A percentile compares a stretch with the other conserved stretches of the same genome.
Conservation (phyloP, 2,329 filamentous ascomycete genomes). For the Aspergillus sp. region DNA sequence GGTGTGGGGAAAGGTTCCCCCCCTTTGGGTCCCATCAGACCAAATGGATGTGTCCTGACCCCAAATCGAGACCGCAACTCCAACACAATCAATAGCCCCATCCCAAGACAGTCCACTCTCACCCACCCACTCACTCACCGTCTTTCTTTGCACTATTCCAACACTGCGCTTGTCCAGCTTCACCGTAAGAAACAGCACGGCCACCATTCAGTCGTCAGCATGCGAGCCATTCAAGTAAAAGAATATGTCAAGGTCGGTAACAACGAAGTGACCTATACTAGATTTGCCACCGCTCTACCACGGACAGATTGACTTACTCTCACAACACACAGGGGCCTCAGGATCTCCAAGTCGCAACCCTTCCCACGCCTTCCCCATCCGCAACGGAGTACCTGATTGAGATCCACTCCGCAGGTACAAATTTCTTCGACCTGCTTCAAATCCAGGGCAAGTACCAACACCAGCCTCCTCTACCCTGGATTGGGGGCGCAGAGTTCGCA, state of each 20-base stretch:
- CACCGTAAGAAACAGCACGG: background rate
- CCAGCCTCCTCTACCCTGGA: conserved; percentile 85
- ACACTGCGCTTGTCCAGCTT: background rate
- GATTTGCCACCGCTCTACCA: background rate
- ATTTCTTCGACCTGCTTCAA: conserved; percentile 97
- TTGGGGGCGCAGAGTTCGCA: conserved; percentile 83
- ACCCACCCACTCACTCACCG: too few species aligned
- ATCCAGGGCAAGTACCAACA: conserved; percentile 95
- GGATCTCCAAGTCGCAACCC: conserved; percentile 72
- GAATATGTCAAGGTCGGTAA: conserved; percentile 70
- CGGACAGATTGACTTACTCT: conserved; percentile 3
- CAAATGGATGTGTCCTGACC: too few species aligned
- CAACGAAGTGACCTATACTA: background rate
- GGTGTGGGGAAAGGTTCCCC: conserved; percentile 11
- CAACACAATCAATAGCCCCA: too few species aligned
- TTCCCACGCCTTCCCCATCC: conserved; percentile 73
- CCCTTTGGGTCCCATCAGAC: background rate
- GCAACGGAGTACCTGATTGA: conserved; percentile 80
- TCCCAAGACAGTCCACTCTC: too few species aligned
- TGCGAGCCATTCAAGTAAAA: conserved; percentile 74
- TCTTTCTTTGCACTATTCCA: background rate
- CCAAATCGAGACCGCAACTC: too few species aligned
- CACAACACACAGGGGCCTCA: conserved; percentile 64
- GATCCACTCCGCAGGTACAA: conserved; percentile 83
- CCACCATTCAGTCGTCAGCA: conserved; percentile 45